Conservation (phyloP, 805 yeast species). For the Starmera caribaea region DNA sequence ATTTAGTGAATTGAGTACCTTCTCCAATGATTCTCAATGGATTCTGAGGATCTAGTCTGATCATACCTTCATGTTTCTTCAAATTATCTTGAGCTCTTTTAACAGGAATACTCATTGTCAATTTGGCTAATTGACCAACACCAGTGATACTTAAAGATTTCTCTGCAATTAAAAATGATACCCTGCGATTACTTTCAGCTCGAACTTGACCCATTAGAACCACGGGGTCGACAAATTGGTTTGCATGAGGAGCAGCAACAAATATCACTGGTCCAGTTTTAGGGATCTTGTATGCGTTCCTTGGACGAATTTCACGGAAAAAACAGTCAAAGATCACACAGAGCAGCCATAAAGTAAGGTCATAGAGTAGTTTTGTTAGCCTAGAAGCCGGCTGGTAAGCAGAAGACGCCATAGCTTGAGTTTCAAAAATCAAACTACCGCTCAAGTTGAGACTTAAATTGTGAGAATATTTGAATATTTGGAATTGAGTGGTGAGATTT, state of each 20-base stretch:
- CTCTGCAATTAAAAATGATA: slow-evolving; percentile 81
- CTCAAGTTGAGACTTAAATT: too few relatives aligned
- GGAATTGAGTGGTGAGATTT: too few relatives aligned
- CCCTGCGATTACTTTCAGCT: slow-evolving; percentile 53
- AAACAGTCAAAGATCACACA: slow-evolving; percentile 49
- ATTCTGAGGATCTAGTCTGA: slow-evolving; percentile 44
- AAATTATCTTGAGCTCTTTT: slow-evolving; percentile 86
- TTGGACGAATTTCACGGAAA: slow-evolving; percentile 79
- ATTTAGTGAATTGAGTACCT: slow-evolving; percentile 53
- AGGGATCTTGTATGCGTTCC: slow-evolving; percentile 75
- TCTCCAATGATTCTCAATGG: slow-evolving; percentile 50
- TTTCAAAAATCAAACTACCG: too few relatives aligned
- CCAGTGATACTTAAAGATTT: slow-evolving; percentile 54
- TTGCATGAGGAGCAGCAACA: slow-evolving; percentile 98
- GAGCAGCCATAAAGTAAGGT: slow-evolving; percentile 41
- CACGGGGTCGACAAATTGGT: slow-evolving; percentile 75
- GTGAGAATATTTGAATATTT: too few relatives aligned
- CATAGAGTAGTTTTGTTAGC: slow-evolving; percentile 34
- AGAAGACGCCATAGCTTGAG: too few relatives aligned
- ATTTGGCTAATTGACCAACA: slow-evolving; percentile 68
- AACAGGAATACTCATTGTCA: slow-evolving; percentile 83
- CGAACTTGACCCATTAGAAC: slow-evolving; percentile 77
- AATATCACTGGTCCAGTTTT: slow-evolving; percentile 76
- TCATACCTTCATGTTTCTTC: slow-evolving; percentile 54
- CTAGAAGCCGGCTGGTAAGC: slow-evolving; percentile 18